Percentiles rank a stretch among this genome's conserved stretches.
Conservation (phyloP, 306 rosid genomes). For the Cucurbita moschata region DNA sequence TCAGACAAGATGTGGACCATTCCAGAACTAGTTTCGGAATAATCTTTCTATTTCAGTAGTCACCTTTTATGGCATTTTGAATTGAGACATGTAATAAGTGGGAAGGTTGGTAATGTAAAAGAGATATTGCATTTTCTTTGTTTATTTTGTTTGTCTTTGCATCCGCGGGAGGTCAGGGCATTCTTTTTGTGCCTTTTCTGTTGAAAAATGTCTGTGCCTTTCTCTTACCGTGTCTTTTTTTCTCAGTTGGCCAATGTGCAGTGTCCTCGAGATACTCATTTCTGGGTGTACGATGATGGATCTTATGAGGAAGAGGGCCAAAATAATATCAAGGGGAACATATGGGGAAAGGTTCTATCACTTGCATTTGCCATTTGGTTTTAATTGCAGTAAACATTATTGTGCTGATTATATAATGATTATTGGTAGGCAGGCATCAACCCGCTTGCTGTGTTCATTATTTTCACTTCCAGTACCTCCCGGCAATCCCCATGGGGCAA, state of each 20-base stretch:
- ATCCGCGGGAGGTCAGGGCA: neutral
- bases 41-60: too few relatives aligned
- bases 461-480: conserved; percentile 76
- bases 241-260: conserved; percentile 84
- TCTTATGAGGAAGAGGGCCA: conserved; percentile 96
- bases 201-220: neutral
- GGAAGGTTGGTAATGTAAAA: too few relatives aligned
- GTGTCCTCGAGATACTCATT: conserved; percentile 87
- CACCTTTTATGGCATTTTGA: too few relatives aligned
- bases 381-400: conserved; percentile 12
- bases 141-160: neutral
- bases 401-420: conserved; percentile 37
- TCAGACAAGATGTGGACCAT: too few relatives aligned
- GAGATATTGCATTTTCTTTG: neutral
- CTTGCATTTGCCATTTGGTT: conserved; percentile 19
- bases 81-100: too few relatives aligned
- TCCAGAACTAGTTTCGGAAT: too few relatives aligned
- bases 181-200: neutral
- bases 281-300: conserved; percentile 93
- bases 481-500: conserved; percentile 37
- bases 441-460: conserved; percentile 72
- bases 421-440: conserved; percentile 94
- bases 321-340: conserved; percentile 82
- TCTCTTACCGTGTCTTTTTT: conserved; percentile 11
- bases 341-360: conserved; percentile 98